These are phyloP conservation scores for Teratosphaeria zuluensis DNA, from an alignment of 2,329 filamentous ascomycete species.

Conservation along the genomic window DNA sequence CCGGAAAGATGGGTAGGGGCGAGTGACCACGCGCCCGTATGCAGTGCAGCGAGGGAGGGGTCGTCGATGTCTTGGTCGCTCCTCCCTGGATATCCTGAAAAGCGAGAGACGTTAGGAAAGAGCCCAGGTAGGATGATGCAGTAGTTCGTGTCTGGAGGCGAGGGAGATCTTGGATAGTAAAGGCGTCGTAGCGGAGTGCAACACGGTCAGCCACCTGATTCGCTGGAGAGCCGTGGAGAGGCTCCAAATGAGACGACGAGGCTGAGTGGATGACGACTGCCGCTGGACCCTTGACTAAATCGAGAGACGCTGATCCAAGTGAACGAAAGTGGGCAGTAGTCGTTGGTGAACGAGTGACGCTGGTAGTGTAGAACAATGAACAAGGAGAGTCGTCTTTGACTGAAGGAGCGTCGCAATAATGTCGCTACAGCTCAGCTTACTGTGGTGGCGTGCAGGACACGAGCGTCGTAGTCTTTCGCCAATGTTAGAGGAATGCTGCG, in stretches of 20 bases:
- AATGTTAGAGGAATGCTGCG: not conserved
- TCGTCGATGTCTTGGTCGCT: not conserved
- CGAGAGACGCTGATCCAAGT: not conserved
- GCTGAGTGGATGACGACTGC: not conserved
- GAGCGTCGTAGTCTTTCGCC: not conserved
- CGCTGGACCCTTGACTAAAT: not conserved
- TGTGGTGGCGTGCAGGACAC: not conserved
- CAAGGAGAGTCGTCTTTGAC: not conserved
- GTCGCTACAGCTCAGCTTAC: not conserved
- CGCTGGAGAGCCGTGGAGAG: not conserved
- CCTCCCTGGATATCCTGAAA: not conserved
- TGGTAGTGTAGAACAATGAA: not conserved
- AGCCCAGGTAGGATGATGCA: not conserved
- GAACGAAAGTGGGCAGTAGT: not conserved
- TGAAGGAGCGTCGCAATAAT: not conserved
- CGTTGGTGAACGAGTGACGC: not conserved
- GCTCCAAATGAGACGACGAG: not conserved
- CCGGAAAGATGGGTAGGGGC: not conserved
- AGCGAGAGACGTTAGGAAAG: not conserved
- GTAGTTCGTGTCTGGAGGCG: not conserved
- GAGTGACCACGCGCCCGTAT: not conserved
- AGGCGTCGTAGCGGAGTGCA: not conserved
- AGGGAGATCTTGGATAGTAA: not conserved
- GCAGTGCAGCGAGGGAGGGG: not conserved
- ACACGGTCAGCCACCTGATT: not conserved